A percentile compares a stretch with the other conserved stretches of the same genome.
phyloP scores from a whole-genome alignment of 2,329 filamentous ascomycete species.

The Neofusicoccum sp. region DNA sequence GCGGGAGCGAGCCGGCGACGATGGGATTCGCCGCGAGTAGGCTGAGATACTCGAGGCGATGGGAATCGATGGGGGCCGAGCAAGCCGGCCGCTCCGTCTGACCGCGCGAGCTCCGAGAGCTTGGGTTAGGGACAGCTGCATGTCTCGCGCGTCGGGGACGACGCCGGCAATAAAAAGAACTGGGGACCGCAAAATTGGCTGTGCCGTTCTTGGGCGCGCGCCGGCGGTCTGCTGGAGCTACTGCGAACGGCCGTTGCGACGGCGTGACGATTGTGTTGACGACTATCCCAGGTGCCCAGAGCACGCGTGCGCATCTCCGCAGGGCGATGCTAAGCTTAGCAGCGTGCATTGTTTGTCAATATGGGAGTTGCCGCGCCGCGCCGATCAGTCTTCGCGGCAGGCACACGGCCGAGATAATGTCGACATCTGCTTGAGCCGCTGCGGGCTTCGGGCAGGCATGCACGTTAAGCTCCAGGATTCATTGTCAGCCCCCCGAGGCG shows the following conservation, averaged over 20 bases:
- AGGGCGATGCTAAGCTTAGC: conserved; percentile 11
- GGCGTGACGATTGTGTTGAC: conserved; percentile 10
- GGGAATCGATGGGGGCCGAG: not conserved
- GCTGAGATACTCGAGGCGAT: not conserved
- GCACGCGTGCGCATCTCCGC: not conserved
- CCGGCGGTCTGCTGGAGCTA: not conserved
- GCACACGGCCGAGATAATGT: conserved; percentile 1
- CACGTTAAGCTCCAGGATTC: not conserved
- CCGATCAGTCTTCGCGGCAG: not conserved
- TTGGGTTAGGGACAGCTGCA: not conserved
- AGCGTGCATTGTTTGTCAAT: conserved; percentile 10
- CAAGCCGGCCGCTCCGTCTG: not conserved
- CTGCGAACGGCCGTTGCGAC: conserved; percentile 4
- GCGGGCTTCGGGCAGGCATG: not conserved
- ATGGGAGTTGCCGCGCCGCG: conserved; percentile 10
- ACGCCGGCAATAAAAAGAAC: conserved; percentile 13
- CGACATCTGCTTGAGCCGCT: conserved; percentile 8
- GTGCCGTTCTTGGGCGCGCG: not conserved
- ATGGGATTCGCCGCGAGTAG: not conserved
- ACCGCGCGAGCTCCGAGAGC: not conserved
- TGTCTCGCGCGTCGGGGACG: conserved; percentile 1
- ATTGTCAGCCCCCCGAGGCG: conserved; percentile 8
- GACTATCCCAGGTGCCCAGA: not conserved
- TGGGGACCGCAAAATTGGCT: conserved; percentile 13
- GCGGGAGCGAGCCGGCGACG: not conserved